Percentiles rank a stretch among this genome's conserved stretches.
These are phyloP conservation scores for Ogataea haglerorum DNA, from an alignment of 805 yeast genomes.

Conservation along the genomic window DNA sequence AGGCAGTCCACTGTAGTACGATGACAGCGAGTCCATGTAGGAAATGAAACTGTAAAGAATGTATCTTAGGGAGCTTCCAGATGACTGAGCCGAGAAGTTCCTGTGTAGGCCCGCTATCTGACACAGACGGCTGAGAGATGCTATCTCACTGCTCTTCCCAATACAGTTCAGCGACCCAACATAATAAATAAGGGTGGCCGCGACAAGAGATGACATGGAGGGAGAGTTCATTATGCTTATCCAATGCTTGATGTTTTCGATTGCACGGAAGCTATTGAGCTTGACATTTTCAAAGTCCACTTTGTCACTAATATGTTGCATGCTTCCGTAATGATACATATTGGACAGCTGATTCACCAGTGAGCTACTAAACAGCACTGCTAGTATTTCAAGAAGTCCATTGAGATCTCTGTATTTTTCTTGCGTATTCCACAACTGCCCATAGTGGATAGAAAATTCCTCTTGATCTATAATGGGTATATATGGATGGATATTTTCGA, in stretches of 20 bases:
- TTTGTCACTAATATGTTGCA: neutral
- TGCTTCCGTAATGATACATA: neutral
- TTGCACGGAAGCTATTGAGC: constrained; percentile 15
- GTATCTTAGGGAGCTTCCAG: constrained; percentile 15
- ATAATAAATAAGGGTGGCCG: constrained; percentile 19
- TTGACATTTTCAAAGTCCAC: constrained; percentile 13
- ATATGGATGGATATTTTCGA: constrained; percentile 19
- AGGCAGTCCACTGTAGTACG: constrained; percentile 24
- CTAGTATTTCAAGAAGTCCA: constrained; percentile 15
- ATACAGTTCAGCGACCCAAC: constrained; percentile 23
- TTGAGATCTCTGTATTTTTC: constrained; percentile 11
- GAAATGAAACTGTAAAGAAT: constrained; percentile 22
- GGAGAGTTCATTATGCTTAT: constrained; percentile 19
- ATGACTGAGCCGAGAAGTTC: constrained; percentile 7
- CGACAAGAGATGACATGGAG: constrained; percentile 19
- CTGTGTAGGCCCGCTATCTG: constrained; percentile 23
- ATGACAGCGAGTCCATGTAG: constrained; percentile 20
- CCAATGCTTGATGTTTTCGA: constrained; percentile 19
- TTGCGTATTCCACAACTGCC: constrained; percentile 13
- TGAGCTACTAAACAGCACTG: constrained; percentile 22
- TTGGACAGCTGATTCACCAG: constrained; percentile 11
- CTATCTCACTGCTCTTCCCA: constrained; percentile 13
- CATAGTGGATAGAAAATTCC: constrained; percentile 20
- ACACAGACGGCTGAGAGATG: constrained; percentile 14
- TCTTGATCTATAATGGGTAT: constrained; percentile 23